These are phyloP conservation scores for Jackrogersella minutella DNA, from an alignment of 495 filamentous ascomycete species.

Conservation along the genomic window DNA sequence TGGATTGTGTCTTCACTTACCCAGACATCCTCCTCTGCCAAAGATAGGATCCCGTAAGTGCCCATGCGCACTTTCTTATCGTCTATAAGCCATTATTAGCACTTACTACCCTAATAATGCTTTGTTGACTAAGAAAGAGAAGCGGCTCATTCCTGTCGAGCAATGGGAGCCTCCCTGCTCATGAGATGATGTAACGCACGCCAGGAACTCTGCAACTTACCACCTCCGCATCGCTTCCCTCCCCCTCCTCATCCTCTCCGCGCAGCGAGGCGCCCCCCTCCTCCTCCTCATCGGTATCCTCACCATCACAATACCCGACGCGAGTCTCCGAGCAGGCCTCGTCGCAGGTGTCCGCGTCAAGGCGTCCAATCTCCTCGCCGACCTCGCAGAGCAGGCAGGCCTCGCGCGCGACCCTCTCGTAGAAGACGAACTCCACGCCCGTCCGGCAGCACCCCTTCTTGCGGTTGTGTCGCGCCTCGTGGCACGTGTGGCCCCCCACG, in stretches of 20 bases:
- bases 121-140: neutral
- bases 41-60: neutral
- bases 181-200: neutral
- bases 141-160: neutral
- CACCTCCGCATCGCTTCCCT: neutral
- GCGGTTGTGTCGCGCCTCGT: slow-evolving; percentile 5
- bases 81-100: neutral
- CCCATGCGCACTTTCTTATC: neutral
- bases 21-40: neutral
- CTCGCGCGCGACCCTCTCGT: slow-evolving; percentile 16
- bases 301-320: neutral
- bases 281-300: neutral
- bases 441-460: slow-evolving; percentile 29
- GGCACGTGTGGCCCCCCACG: slow-evolving; percentile 34
- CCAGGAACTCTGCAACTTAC: no score
- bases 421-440: slow-evolving; percentile 26
- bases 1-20: neutral
- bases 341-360: slow-evolving; percentile 6
- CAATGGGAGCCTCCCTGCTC: neutral
- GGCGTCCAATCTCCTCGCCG: neutral
- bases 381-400: slow-evolving; percentile 38
- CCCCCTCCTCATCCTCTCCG: neutral
- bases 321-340: slow-evolving; percentile 1
- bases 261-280: neutral
- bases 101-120: neutral